Conservation (phyloP, 2,329 filamentous ascomycete species). For the Fusarium cicatricum region DNA sequence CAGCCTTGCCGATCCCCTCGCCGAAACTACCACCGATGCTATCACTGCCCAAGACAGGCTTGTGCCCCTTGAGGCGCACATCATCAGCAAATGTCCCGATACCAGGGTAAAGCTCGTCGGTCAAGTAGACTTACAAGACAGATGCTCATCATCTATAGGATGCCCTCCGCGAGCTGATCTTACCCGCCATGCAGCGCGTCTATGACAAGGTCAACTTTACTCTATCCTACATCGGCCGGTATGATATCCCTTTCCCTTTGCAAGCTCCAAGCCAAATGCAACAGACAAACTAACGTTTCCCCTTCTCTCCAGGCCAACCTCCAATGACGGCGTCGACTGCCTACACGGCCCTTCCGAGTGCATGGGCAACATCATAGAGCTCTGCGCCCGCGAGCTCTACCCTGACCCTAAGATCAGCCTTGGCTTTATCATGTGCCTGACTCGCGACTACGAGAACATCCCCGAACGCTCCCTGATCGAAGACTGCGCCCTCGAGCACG, state of each 20-base stretch:
- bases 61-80: slow-evolving; percentile 90
- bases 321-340: slow-evolving; percentile 85
- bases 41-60: slow-evolving; percentile 38
- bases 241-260: slow-evolving; percentile 25
- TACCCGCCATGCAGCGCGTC: slow-evolving; percentile 86
- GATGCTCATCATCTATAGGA: slow-evolving; percentile 55
- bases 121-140: background rate
- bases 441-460: slow-evolving; percentile 77
- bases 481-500: slow-evolving; percentile 90
- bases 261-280: too few species aligned
- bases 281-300: too few species aligned
- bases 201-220: slow-evolving; percentile 89
- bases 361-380: slow-evolving; percentile 92
- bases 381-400: slow-evolving; percentile 86
- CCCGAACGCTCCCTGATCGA: slow-evolving; percentile 81
- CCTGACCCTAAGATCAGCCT: slow-evolving; percentile 87
- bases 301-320: slow-evolving; percentile 61
- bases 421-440: slow-evolving; percentile 92
- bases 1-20: slow-evolving; percentile 9
- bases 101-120: slow-evolving; percentile 61
- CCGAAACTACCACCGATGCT: slow-evolving; percentile 2
- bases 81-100: slow-evolving; percentile 98
- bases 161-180: slow-evolving; percentile 80
- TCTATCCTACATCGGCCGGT: slow-evolving; percentile 88
- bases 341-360: slow-evolving; percentile 90